Conservation (phyloP, 2,329 filamentous ascomycete species). For the Ophiostoma ulmi region DNA sequence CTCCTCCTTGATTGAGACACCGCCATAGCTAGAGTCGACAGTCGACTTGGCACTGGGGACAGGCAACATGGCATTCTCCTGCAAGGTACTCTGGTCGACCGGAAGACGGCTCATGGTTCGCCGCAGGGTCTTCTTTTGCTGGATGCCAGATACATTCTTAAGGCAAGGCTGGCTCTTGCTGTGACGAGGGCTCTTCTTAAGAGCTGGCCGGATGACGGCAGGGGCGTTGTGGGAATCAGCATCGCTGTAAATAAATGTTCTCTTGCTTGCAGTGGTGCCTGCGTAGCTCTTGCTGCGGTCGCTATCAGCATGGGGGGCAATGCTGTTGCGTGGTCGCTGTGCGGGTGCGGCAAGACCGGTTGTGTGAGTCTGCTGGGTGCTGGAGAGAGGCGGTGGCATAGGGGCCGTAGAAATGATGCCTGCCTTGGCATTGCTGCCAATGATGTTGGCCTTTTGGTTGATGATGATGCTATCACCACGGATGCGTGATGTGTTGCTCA, state of each 20-base stretch:
- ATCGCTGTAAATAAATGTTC: conserved; percentile 4
- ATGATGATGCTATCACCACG: conserved; percentile 14
- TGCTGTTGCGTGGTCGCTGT: conserved; percentile 21
- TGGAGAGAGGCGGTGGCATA: conserved; percentile 29
- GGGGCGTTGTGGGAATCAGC: neutral
- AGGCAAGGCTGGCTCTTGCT: conserved; percentile 52
- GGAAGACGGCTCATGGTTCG: conserved; percentile 27
- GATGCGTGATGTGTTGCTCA: conserved; percentile 57
- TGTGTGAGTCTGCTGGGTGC: neutral
- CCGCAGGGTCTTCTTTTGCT: conserved; percentile 25
- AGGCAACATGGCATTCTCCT: conserved; percentile 21
- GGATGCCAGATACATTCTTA: conserved; percentile 32
- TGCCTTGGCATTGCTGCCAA: neutral
- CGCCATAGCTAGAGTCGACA: neutral
- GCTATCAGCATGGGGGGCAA: conserved; percentile 12
- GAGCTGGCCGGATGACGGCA: conserved; percentile 8
- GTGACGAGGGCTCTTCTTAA: conserved; percentile 40
- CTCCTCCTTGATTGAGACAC: neutral
- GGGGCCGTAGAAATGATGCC: conserved; percentile 19
- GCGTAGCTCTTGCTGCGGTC: conserved; percentile 12
- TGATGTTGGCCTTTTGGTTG: conserved; percentile 33
- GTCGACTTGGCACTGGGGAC: neutral
- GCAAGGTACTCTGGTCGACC: conserved; percentile 17
- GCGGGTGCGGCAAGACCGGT: conserved; percentile 25
- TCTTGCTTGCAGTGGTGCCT: conserved; percentile 17